A percentile compares a stretch with the other conserved stretches of the same genome.
Conservation (phyloP, 2,329 filamentous ascomycete genomes). For the Aspergillus pseudonomiae region DNA sequence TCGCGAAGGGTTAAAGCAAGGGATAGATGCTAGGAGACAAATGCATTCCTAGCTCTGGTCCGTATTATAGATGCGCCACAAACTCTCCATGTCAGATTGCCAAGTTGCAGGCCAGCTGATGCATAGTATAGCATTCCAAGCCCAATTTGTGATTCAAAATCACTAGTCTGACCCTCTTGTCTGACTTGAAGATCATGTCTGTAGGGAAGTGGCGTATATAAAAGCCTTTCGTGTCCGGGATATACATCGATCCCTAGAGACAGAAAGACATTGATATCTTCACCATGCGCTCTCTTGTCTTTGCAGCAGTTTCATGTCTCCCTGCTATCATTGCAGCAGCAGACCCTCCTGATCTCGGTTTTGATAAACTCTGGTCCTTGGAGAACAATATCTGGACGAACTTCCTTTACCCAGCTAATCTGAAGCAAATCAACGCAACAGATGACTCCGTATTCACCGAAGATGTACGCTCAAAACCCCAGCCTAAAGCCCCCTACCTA, state of each 20-base stretch:
- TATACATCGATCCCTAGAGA: background rate
- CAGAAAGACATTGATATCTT: background rate
- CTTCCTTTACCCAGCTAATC: conserved; percentile 30
- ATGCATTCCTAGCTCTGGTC: background rate
- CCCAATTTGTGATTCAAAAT: background rate
- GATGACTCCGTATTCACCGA: conserved; percentile 25
- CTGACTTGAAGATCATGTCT: background rate
- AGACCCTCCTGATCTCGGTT: conserved; percentile 16
- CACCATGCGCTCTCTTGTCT: background rate
- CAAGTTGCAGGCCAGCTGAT: background rate
- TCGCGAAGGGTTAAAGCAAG: background rate
- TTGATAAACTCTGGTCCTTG: conserved; percentile 27
- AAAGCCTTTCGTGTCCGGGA: background rate
- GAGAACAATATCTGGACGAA: conserved; percentile 28
- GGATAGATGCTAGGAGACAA: background rate
- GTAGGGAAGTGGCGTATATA: background rate
- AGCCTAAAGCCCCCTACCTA: too few relatives aligned
- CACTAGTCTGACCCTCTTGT: background rate
- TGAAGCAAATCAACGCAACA: conserved; percentile 25
- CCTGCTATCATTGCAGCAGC: background rate
- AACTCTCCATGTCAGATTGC: background rate
- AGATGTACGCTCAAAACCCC: conserved; percentile 15
- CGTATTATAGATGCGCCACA: background rate
- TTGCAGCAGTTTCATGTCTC: background rate
- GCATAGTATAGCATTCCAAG: background rate